Percentiles rank a stretch among this genome's conserved stretches.
phyloP scores from a whole-genome alignment of 805 yeast species.

The Metschnikowia koreensis region DNA sequence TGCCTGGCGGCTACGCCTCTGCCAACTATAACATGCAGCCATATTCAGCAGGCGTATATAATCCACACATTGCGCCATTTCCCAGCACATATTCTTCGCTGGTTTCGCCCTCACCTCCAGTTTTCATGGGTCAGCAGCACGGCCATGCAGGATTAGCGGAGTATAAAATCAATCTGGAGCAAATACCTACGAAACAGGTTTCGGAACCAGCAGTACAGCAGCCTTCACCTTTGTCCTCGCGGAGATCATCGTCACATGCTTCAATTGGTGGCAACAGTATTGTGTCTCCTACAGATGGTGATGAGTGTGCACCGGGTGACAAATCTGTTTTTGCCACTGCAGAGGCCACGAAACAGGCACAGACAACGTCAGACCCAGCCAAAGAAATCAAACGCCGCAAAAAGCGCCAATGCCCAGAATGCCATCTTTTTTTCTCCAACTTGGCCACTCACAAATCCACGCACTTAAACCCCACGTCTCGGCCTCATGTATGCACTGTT shows the following conservation, averaged over 20 bases:
- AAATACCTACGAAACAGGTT: not conserved
- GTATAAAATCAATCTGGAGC: not conserved
- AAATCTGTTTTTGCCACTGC: not conserved
- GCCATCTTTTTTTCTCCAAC: constrained; percentile 68
- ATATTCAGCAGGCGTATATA: not conserved
- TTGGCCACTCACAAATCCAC: constrained; percentile 81
- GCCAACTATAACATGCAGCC: not conserved
- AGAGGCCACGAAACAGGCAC: not conserved
- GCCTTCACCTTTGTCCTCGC: constrained; percentile 7
- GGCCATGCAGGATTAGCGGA: not conserved
- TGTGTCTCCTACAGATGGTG: not conserved
- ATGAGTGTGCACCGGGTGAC: not conserved
- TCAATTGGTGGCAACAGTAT: not conserved
- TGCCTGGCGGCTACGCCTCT: not conserved
- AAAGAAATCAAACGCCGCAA: constrained; percentile 43
- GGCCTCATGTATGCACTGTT: constrained; percentile 76
- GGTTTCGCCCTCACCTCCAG: not conserved
- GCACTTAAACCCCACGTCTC: constrained; percentile 64
- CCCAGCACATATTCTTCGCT: not conserved
- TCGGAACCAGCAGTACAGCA: constrained; percentile 2
- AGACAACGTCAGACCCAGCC: constrained; percentile 9
- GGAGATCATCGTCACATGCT: constrained; percentile 1
- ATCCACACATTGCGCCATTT: not conserved
- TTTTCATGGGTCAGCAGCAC: not conserved
- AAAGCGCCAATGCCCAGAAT: constrained; percentile 71